These are phyloP conservation scores for Kwoniella shandongensis DNA, from an alignment of 768 basidiomycete genomes.

Conservation along the genomic window DNA sequence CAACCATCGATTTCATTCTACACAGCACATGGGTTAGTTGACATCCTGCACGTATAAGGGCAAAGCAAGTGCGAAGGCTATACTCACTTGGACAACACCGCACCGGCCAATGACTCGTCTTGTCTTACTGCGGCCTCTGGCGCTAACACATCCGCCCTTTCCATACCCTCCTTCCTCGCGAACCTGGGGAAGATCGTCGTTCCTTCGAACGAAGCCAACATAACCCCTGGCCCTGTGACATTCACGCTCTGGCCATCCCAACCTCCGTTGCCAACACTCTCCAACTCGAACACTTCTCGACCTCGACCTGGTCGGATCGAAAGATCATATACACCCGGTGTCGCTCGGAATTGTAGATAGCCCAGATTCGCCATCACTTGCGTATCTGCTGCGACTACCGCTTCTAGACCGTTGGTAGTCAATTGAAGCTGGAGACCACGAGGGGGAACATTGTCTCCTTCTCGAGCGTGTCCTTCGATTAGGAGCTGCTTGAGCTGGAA, in stretches of 20 bases:
- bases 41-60: too few relatives aligned
- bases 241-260: conserved; percentile 76
- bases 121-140: conserved; percentile 43
- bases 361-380: conserved; percentile 92
- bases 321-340: conserved; percentile 80
- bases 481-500: conserved; percentile 89
- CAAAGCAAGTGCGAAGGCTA: neutral
- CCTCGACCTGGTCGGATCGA: conserved; percentile 81
- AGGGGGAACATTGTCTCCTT: conserved; percentile 68
- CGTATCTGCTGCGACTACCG: conserved; percentile 75
- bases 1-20: conserved; percentile 42
- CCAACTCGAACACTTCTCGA: conserved; percentile 73
- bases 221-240: conserved; percentile 70
- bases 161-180: conserved; percentile 70
- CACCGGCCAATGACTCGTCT: conserved; percentile 14
- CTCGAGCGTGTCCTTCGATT: conserved; percentile 91
- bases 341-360: conserved; percentile 92
- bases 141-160: conserved; percentile 73
- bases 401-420: conserved; percentile 52
- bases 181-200: conserved; percentile 83
- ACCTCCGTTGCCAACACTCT: conserved; percentile 84
- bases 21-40: too few relatives aligned
- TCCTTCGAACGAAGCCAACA: conserved; percentile 86
- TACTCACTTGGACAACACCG: conserved; percentile 25
- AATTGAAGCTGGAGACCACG: conserved; percentile 90